Percentiles rank a stretch among this genome's conserved stretches.
These are phyloP conservation scores for Candida freyschussii DNA, from an alignment of 1,139 yeast species.

Conservation along the genomic window DNA sequence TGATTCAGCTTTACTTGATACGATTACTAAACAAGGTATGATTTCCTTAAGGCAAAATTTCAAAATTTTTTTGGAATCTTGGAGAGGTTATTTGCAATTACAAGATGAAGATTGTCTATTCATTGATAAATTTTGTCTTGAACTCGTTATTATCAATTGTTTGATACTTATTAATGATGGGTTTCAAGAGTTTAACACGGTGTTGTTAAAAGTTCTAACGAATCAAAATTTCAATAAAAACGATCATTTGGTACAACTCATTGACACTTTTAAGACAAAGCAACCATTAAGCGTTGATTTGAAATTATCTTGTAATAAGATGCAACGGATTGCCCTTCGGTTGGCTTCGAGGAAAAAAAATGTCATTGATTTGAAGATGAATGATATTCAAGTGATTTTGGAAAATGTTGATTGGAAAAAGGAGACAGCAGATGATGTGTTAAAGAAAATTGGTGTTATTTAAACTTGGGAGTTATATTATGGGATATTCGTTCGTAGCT, in stretches of 20 bases:
- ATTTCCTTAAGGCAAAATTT: slow-evolving; percentile 8
- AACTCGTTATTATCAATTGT: slow-evolving; percentile 12
- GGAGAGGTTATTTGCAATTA: slow-evolving; percentile 7
- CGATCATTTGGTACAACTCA: slow-evolving; percentile 5
- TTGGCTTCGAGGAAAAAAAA: slow-evolving; percentile 5
- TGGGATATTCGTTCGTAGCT: background rate
- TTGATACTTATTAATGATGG: slow-evolving; percentile 11
- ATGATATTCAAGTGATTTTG: slow-evolving; percentile 26
- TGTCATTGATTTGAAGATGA: slow-evolving; percentile 9
- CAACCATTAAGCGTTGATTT: background rate
- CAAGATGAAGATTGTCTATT: slow-evolving; percentile 5
- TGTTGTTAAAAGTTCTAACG: slow-evolving; percentile 4
- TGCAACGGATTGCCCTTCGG: slow-evolving; percentile 5
- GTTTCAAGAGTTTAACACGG: slow-evolving; percentile 9
- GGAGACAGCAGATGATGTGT: slow-evolving; percentile 29
- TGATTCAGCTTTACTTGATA: slow-evolving; percentile 5
- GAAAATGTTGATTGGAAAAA: slow-evolving; percentile 29
- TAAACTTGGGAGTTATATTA: slow-evolving; percentile 2
- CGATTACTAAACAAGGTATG: slow-evolving; percentile 5
- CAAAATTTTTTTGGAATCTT: slow-evolving; percentile 10
- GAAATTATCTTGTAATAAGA: slow-evolving; percentile 8
- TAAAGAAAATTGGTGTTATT: slow-evolving; percentile 28
- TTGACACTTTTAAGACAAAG: slow-evolving; percentile 6
- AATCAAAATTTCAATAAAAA: slow-evolving; percentile 6
- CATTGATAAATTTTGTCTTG: slow-evolving; percentile 13